Conservation (phyloP, 2,329 filamentous ascomycete species). For the Ceratocystis colombiana region DNA sequence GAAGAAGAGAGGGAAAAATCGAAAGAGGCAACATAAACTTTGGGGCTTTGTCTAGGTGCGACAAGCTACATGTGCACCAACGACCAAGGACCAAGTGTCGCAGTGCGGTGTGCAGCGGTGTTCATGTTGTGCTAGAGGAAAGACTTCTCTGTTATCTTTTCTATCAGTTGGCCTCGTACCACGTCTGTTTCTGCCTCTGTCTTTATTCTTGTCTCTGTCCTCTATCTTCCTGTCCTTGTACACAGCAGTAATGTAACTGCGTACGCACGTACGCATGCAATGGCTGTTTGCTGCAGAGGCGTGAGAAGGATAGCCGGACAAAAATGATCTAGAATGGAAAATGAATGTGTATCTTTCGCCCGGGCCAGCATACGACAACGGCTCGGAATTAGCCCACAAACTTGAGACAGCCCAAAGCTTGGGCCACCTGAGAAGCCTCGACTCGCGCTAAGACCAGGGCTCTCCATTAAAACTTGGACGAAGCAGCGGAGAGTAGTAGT, state of each 20-base stretch:
- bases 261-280: neutral
- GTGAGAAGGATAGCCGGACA: neutral
- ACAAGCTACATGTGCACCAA: too few relatives aligned
- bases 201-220: too few relatives aligned
- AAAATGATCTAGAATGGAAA: neutral
- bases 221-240: too few relatives aligned
- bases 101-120: neutral
- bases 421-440: neutral
- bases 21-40: neutral
- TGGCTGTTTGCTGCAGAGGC: neutral
- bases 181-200: neutral
- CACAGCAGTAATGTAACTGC: neutral
- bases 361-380: neutral
- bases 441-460: neutral
- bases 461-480: neutral
- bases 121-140: slow-evolving; percentile 6
- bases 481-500: neutral
- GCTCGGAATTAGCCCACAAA: neutral
- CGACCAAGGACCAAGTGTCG: too few relatives aligned
- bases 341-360: neutral
- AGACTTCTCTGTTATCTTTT: neutral
- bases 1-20: neutral
- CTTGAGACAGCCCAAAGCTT: slow-evolving; percentile 14
- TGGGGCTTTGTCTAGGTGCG: slow-evolving; percentile 1
- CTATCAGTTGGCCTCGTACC: slow-evolving; percentile 7